Base-by-base conservation (phyloP, 2,329 filamentous ascomycete genomes). In the Cytospora mali region DNA sequence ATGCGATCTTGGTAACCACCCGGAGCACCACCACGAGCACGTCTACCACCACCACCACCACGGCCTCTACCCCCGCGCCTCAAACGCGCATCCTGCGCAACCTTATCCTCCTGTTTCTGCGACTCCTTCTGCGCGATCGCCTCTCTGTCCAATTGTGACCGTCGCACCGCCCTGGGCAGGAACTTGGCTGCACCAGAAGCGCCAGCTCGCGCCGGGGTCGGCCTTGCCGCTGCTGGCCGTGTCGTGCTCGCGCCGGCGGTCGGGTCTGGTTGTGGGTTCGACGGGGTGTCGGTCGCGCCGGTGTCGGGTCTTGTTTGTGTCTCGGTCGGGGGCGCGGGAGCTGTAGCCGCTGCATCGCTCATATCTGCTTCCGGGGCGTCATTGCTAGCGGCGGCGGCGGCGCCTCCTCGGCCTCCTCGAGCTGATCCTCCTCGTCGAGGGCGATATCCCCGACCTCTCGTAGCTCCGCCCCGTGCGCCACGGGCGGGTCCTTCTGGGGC, bases 111-210 rank as follows among this genome's bases (percentile, higher is more conserved):
- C 23, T 71, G 68, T 55, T 73, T 71, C 52, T 65, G 69, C 33
- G 67, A 64, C 66, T 69, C 77, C 69, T 73, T 75, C 68, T 71
- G 75, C 62, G 68, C 77, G 42, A 71, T 71, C 63, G 70, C 75
- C 58, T 69, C 73, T 64, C 70, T 75, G 70, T 73, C 78, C 52
- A 69, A 73, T 55, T 75, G 71, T 28, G 70, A 70, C 16, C 74
- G 67, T 25, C 74, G 71, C 21, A 75, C 68, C 2, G 66, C 72
- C 60, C 74, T 75, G 7, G 75, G 75, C 39, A 71, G 72, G 58
- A 76, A 71, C 18, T 57, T 56, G 48, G 64, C 66, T 31, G 63
- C 66, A 6, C 57, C 58, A 0, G 67, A 42, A 5, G 58, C 33
- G 23, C 46, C 42, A 29, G 52, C 60, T 23, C 55, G 53, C 10